Evolutionary conservation across 2,329 filamentous ascomycete genomes (phyloP).

Genomic region (Diaporthe sp.): DNA sequence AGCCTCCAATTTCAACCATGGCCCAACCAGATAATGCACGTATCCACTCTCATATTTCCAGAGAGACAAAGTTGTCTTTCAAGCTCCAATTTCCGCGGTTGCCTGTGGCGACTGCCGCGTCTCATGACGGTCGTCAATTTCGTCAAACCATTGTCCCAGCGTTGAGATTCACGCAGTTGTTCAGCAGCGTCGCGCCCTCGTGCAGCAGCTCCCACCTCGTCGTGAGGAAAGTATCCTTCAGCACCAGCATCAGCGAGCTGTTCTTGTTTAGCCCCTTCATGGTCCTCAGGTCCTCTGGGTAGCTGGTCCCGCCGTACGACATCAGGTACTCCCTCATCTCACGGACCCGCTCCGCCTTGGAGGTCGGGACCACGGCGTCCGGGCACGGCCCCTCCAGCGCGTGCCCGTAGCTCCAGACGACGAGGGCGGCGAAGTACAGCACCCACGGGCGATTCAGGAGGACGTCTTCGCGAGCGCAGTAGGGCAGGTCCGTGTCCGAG

Average conservation of each 20-base stretch:
- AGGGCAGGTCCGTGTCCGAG: constrained; percentile 60
- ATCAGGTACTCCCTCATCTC: constrained; percentile 87
- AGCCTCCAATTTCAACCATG: constrained; percentile 19
- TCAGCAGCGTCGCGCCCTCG: constrained; percentile 85
- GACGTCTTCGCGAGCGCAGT: constrained; percentile 89
- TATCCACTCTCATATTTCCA: not conserved
- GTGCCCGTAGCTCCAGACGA: constrained; percentile 96
- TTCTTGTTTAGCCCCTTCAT: constrained; percentile 86
- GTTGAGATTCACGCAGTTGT: constrained; percentile 80
- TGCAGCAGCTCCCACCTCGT: constrained; percentile 93
- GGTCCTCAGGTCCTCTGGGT: constrained; percentile 82
- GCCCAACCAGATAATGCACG: not conserved
- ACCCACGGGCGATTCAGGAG: constrained; percentile 95
- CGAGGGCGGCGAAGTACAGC: constrained; percentile 90
- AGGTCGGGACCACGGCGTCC: constrained; percentile 64
- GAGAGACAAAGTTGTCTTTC: not conserved
- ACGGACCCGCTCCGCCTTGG: constrained; percentile 74
- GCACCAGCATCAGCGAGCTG: constrained; percentile 82
- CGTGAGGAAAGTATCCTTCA: constrained; percentile 84
- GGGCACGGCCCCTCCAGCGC: constrained; percentile 85
- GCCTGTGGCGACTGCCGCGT: not conserved
- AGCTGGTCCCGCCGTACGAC: constrained; percentile 77
- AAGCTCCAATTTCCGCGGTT: not conserved
- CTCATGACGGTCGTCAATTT: not conserved
- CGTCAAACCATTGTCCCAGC: constrained; percentile 51